Evolutionary conservation across 1,284 basidiomycete genomes (phyloP).

Genomic region (Athelia psychrophila): DNA sequence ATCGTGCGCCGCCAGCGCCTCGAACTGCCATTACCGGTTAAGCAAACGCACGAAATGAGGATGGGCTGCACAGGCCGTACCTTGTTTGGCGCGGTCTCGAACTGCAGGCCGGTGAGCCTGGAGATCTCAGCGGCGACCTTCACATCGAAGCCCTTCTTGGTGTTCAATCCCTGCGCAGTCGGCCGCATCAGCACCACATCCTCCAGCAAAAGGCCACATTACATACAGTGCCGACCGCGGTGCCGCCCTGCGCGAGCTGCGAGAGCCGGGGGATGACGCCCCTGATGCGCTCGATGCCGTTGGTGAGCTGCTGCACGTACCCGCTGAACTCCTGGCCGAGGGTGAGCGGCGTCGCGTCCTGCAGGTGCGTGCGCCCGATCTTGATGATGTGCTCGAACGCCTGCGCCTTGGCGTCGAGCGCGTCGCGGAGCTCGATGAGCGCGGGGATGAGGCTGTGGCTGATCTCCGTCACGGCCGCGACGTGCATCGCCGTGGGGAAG

Average conservation of each 20-base stretch:
- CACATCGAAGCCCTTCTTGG: conserved; percentile 94
- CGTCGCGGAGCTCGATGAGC: conserved; percentile 79
- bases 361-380: conserved; percentile 97
- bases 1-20: conserved; percentile 96
- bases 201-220: not conserved
- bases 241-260: conserved; percentile 95
- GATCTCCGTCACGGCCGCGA: conserved; percentile 93
- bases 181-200: not conserved
- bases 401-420: conserved; percentile 80
- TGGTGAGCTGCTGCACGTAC: conserved; percentile 93
- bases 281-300: conserved; percentile 88
- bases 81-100: conserved; percentile 99
- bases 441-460: conserved; percentile 83
- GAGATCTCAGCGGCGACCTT: conserved; percentile 93
- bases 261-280: conserved; percentile 85
- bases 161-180: conserved; percentile 83
- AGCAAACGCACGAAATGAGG: conserved; percentile 4
- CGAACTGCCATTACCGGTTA: conserved; percentile 66
- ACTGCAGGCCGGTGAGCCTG: conserved; percentile 87
- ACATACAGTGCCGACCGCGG: conserved; percentile 94
- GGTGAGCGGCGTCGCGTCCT: conserved; percentile 97
- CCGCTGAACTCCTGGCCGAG: conserved; percentile 99
- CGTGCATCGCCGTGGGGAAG: conserved; percentile 99
- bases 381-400: conserved; percentile 93
- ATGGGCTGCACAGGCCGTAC: conserved; percentile 31